Percentiles rank a stretch among this genome's conserved stretches.
Evolutionary conservation across 106 monocot species (phyloP).

Genomic region (Ottelia alismoides): DNA sequence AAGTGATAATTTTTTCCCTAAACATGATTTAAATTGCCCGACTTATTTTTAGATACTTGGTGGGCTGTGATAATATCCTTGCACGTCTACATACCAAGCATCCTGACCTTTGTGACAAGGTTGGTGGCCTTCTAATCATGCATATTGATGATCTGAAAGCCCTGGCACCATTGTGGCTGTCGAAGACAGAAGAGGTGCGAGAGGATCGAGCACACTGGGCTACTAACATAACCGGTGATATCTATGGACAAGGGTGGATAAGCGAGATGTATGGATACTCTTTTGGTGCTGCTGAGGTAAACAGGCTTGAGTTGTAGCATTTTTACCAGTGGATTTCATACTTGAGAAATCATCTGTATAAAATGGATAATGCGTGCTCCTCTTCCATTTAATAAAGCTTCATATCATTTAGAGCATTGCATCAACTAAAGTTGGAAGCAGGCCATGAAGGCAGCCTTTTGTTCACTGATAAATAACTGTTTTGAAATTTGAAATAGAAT

Average conservation of each 20-base stretch:
- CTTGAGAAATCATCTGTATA: no score
- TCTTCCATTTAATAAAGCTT: no score
- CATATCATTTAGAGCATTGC: no score
- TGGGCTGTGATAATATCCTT: constrained; percentile 93
- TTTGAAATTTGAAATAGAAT: no score
- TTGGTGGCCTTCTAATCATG: constrained; percentile 91
- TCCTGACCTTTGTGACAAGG: constrained; percentile 94
- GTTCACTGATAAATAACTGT: no score
- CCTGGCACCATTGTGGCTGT: constrained; percentile 91
- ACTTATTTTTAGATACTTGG: constrained; percentile 46
- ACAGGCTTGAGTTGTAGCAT: no score
- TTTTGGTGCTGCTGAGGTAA: constrained; percentile 97
- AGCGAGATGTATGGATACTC: constrained; percentile 99
- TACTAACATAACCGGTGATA: constrained; percentile 91
- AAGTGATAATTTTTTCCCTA: no score
- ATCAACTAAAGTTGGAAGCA: no score
- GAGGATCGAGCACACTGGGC: constrained; percentile 86
- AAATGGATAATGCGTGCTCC: no score
- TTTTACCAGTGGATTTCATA: no score
- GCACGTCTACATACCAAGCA: constrained; percentile 79
- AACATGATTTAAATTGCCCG: no score
- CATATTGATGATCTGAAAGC: constrained; percentile 90
- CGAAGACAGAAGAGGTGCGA: constrained; percentile 94
- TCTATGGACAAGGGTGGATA: constrained; percentile 91
- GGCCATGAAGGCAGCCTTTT: no score